Percentiles rank a stretch among this genome's conserved stretches.
Evolutionary conservation across 1,139 yeast genomes (phyloP).

Genomic region (Kodamaea plutei): DNA sequence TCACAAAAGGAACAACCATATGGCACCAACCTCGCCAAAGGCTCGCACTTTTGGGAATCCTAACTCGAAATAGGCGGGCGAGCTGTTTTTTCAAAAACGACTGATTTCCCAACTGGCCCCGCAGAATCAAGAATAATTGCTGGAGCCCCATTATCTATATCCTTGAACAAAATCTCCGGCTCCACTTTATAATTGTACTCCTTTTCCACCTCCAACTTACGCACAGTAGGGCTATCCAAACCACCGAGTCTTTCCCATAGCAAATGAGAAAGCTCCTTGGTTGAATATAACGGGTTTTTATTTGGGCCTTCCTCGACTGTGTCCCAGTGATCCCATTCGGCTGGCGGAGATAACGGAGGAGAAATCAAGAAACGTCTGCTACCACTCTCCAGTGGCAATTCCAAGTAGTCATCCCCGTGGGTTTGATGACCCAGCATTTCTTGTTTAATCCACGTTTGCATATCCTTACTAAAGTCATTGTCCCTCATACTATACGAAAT

Average conservation of each 20-base stretch:
- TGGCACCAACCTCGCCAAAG: not conserved
- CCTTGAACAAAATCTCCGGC: slow-evolving; percentile 38
- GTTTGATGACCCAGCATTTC: slow-evolving; percentile 4
- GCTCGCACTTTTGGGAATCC: not conserved
- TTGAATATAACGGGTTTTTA: slow-evolving; percentile 32
- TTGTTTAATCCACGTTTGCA: slow-evolving; percentile 6
- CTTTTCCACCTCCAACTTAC: slow-evolving; percentile 19
- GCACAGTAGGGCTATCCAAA: slow-evolving; percentile 31
- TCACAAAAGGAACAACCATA: too few relatives aligned
- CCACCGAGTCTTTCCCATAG: slow-evolving; percentile 47
- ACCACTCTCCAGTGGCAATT: slow-evolving; percentile 40
- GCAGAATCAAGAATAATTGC: slow-evolving; percentile 35
- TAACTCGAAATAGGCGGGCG: slow-evolving; percentile 17
- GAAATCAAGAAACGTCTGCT: slow-evolving; percentile 41
- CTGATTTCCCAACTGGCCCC: slow-evolving; percentile 3
- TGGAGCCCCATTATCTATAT: slow-evolving; percentile 34
- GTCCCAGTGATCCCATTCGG: slow-evolving; percentile 47
- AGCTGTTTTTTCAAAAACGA: slow-evolving; percentile 18
- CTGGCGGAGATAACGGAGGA: slow-evolving; percentile 47
- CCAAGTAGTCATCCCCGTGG: slow-evolving; percentile 27
- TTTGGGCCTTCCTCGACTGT: slow-evolving; percentile 44
- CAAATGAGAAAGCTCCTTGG: slow-evolving; percentile 39
- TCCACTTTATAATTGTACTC: slow-evolving; percentile 17
- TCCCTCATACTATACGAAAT: slow-evolving; percentile 35
- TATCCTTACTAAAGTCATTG: slow-evolving; percentile 19